Evolutionary conservation across 768 basidiomycete genomes (phyloP), one percentile per base, ranked within the genome.

Genomic region (Tremella mesenterica): DNA sequence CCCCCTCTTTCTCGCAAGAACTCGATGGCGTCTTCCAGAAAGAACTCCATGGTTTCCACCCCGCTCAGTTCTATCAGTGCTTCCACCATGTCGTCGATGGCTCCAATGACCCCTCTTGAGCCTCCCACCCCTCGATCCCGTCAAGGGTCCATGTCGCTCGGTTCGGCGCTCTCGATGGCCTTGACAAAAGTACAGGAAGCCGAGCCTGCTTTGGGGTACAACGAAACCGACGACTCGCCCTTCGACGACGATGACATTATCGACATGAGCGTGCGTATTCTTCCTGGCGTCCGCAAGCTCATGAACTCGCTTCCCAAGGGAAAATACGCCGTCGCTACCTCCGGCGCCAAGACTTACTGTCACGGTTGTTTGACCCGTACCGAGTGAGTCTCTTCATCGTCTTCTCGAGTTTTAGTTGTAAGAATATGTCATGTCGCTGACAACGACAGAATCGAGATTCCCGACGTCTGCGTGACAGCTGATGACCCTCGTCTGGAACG

Each of bases 281-380:
- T 86, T 1, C 85, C 85, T 25, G 84, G 85, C 34, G 85, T 85
- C 2, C 76, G 77, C 64, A 74, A 71, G 54, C 77, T 86, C 76
- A 83, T 86, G 57, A 76, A 78, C 50, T 81, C 82, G 5, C 77
- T 86, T 47, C 84, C 85, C 3, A 72, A 76, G 48, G 83, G 80
- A n/a, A 77, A 76, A 36, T 86, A 81, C 64, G 84, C 83, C 18
- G 82, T 86, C 16, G 84, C 84, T 2, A 86, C 85, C 0, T 84
- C 83, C 0, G 84, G 83, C 4, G 84, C 85, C 3, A 82, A 80
- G 70, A 85, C 82, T 0, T 84, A 84, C 55, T 61, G 80, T 80
- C 82, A 63, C 55, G 78, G 71, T 21, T 46, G 44, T 29, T 25
- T 56, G 30, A 51, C 34, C 16, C 23, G 44, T 21, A 44, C 12